Percentiles rank a stretch among this genome's conserved stretches.
These are phyloP conservation scores for Blastobotrys arbuscula DNA, from an alignment of 1,139 yeast genomes.

Conservation along the genomic window DNA sequence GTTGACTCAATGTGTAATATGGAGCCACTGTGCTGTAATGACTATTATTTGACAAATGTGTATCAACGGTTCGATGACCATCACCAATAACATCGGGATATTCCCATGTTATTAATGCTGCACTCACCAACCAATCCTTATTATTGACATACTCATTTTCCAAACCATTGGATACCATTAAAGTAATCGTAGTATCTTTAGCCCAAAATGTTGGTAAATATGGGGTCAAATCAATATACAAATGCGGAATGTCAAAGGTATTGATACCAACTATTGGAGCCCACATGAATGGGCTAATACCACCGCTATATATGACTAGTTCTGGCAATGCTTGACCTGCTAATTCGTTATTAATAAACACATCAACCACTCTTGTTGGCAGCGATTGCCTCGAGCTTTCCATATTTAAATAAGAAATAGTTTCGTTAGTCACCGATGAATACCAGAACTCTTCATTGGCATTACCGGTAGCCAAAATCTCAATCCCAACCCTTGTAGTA, in stretches of 20 bases:
- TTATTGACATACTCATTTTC: slow-evolving; percentile 37
- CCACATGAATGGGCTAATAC: slow-evolving; percentile 75
- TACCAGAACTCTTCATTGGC: slow-evolving; percentile 85
- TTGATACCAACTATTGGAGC: slow-evolving; percentile 65
- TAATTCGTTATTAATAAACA: slow-evolving; percentile 30
- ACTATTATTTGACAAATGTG: background rate
- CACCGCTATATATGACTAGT: slow-evolving; percentile 66
- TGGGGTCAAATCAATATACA: slow-evolving; percentile 62
- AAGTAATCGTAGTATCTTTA: slow-evolving; percentile 36
- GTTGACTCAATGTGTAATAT: background rate
- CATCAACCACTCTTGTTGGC: slow-evolving; percentile 35
- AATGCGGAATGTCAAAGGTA: slow-evolving; percentile 65
- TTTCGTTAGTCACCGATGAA: slow-evolving; percentile 51
- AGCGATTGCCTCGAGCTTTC: slow-evolving; percentile 31
- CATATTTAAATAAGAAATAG: slow-evolving; percentile 28
- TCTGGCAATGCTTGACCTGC: slow-evolving; percentile 37
- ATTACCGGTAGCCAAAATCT: slow-evolving; percentile 68
- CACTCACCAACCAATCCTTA: slow-evolving; percentile 64
- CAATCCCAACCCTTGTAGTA: slow-evolving; percentile 53
- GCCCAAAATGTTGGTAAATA: slow-evolving; percentile 60
- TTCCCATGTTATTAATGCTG: slow-evolving; percentile 61
- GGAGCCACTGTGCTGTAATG: background rate
- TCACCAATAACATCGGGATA: slow-evolving; percentile 28
- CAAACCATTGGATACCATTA: slow-evolving; percentile 8
- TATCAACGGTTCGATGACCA: slow-evolving; percentile 18